Evolutionary conservation across 345 rosid species (phyloP).

Genomic region (Chamaenerion angustifolium): DNA sequence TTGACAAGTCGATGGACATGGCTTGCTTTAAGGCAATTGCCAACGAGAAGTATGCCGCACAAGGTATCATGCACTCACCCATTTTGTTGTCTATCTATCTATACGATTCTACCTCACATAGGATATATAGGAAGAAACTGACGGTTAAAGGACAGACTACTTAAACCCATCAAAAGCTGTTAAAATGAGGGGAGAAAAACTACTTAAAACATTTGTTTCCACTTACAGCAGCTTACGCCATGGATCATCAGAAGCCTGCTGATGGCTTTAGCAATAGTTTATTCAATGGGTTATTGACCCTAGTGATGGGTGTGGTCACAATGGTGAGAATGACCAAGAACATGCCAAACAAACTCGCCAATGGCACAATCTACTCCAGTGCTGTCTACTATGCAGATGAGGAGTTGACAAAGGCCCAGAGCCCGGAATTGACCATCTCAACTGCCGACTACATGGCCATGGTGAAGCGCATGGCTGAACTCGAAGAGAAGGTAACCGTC

Average conservation of each 20-base stretch:
- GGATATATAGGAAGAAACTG: too few relatives aligned
- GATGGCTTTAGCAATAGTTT: conserved; percentile 13
- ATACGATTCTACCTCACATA: too few relatives aligned
- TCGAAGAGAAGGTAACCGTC: conserved; percentile 42
- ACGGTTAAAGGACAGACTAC: too few relatives aligned
- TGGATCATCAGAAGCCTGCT: conserved; percentile 3
- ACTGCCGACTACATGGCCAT: conserved; percentile 33
- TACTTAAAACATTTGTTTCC: too few relatives aligned
- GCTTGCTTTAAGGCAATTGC: conserved; percentile 14
- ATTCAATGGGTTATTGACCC: conserved; percentile 33
- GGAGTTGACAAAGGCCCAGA: conserved; percentile 10
- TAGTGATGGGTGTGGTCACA: conserved; percentile 48
- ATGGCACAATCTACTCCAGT: conserved; percentile 32
- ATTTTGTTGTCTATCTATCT: too few relatives aligned
- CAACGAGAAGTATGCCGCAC: background rate
- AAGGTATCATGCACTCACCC: too few relatives aligned
- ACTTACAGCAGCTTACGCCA: background rate
- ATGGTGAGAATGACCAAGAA: conserved; percentile 35
- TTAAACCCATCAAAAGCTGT: too few relatives aligned
- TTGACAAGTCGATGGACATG: conserved; percentile 33
- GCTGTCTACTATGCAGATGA: conserved; percentile 19
- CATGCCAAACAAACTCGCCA: conserved; percentile 48
- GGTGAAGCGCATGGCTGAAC: conserved; percentile 44
- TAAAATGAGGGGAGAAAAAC: too few relatives aligned
- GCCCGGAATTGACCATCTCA: conserved; percentile 21